Conservation (phyloP, 2,329 filamentous ascomycete genomes). For the Cercospora zeina region DNA sequence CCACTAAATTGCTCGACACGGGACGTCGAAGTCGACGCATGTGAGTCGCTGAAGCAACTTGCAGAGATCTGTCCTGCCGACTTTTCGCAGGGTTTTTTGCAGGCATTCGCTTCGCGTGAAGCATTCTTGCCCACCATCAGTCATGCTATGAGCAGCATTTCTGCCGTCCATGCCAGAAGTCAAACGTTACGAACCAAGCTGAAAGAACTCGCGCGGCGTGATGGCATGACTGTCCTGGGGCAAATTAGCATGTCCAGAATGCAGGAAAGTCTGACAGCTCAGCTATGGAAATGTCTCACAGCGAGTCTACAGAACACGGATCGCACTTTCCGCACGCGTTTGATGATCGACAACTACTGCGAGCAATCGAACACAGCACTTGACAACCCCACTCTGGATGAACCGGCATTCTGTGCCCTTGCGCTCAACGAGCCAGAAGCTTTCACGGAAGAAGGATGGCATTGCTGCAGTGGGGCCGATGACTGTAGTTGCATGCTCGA, state of each 20-base stretch:
- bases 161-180: conserved; percentile 17
- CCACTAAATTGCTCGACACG: conserved; percentile 29
- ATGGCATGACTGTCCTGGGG: too few species aligned
- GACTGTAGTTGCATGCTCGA: not conserved
- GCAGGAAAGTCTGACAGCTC: not conserved
- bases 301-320: not conserved
- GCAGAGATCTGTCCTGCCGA: conserved; percentile 44
- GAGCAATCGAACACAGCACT: not conserved
- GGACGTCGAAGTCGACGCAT: conserved; percentile 39
- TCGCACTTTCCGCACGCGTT: not conserved
- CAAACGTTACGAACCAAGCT: conserved; percentile 20
- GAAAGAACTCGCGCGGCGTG: conserved; percentile 21
- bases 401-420: not conserved
- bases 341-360: not conserved
- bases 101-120: conserved; percentile 36
- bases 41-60: conserved; percentile 40
- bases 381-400: not conserved
- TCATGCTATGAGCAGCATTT: conserved; percentile 36
- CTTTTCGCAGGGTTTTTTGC: conserved; percentile 44
- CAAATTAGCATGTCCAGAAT: not conserved
- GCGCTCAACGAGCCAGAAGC: not conserved
- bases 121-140: conserved; percentile 44
- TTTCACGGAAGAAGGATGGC: not conserved
- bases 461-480: not conserved
- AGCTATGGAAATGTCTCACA: not conserved